Conservation (phyloP, 345 rosid species). For the Brassica incana region DNA sequence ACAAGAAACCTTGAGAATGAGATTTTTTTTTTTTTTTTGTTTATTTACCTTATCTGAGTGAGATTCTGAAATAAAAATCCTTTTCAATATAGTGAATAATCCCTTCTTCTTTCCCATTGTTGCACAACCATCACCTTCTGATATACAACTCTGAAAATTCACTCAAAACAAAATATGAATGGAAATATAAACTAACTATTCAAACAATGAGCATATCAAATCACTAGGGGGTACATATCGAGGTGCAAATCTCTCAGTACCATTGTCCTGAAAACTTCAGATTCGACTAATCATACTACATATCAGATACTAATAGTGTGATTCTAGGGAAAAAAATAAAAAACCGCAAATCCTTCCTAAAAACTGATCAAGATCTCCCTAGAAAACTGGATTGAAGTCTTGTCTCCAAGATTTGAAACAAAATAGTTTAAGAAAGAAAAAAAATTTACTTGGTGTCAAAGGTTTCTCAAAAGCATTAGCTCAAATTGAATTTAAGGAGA, state of each 20-base stretch:
- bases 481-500: background rate
- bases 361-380: constrained; percentile 13
- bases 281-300: constrained; percentile 8
- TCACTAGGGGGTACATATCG: background rate
- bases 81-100: constrained; percentile 69
- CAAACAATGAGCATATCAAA: constrained; percentile 17
- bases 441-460: constrained; percentile 14
- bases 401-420: background rate
- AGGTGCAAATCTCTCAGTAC: background rate
- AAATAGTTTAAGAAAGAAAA: background rate
- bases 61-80: constrained; percentile 62
- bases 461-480: background rate
- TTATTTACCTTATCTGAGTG: constrained; percentile 60
- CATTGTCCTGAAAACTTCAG: background rate
- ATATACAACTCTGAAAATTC: background rate
- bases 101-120: constrained; percentile 73
- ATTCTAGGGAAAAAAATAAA: background rate
- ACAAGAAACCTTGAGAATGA: background rate
- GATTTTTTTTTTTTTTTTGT: background rate
- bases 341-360: background rate
- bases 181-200: background rate
- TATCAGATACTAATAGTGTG: constrained; percentile 9
- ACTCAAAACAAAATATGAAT: constrained; percentile 21
- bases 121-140: constrained; percentile 39
- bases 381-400: background rate